Percentiles rank a stretch among this genome's conserved stretches.
phyloP scores from a whole-genome alignment of 2,329 filamentous ascomycete species.

The Penicillium sp. region DNA sequence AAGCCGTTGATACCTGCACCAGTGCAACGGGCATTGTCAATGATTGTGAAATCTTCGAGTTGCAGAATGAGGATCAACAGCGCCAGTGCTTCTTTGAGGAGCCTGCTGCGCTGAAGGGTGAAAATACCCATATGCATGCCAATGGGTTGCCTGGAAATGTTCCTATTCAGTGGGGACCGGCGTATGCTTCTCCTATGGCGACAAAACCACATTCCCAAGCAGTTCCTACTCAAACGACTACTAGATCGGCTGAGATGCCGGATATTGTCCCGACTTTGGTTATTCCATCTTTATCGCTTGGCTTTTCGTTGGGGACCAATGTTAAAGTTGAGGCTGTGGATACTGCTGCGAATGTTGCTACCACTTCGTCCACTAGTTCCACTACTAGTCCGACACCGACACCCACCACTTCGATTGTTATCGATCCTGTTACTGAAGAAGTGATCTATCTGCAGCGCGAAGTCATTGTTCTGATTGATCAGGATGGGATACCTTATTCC shows the following conservation, averaged over 20 bases:
- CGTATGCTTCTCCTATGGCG: slow-evolving; percentile 33
- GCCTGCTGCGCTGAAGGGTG: slow-evolving; percentile 56
- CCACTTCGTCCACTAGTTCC: slow-evolving; percentile 6
- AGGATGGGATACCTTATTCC: slow-evolving; percentile 22
- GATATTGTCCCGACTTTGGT: neutral
- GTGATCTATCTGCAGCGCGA: slow-evolving; percentile 33
- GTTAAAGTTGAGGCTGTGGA: slow-evolving; percentile 3
- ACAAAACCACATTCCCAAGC: neutral
- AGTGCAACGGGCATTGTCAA: slow-evolving; percentile 66
- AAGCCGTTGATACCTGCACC: slow-evolving; percentile 74
- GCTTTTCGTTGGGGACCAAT: slow-evolving; percentile 6
- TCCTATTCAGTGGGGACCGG: slow-evolving; percentile 49
- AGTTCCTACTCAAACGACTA: neutral
- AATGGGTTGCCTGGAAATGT: slow-evolving; percentile 67
- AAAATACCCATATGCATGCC: slow-evolving; percentile 61
- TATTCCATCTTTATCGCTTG: slow-evolving; percentile 12
- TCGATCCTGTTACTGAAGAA: slow-evolving; percentile 26
- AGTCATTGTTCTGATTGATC: slow-evolving; percentile 29
- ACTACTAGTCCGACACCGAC: slow-evolving; percentile 24
- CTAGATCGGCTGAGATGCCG: neutral
- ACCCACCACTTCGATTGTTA: slow-evolving; percentile 25
- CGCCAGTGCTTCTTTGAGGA: slow-evolving; percentile 63
- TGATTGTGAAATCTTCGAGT: slow-evolving; percentile 74
- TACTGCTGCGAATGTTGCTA: neutral
- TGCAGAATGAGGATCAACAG: slow-evolving; percentile 61